Evolutionary conservation across 306 rosid species (phyloP).

Genomic region (Acacia crassicarpa): DNA sequence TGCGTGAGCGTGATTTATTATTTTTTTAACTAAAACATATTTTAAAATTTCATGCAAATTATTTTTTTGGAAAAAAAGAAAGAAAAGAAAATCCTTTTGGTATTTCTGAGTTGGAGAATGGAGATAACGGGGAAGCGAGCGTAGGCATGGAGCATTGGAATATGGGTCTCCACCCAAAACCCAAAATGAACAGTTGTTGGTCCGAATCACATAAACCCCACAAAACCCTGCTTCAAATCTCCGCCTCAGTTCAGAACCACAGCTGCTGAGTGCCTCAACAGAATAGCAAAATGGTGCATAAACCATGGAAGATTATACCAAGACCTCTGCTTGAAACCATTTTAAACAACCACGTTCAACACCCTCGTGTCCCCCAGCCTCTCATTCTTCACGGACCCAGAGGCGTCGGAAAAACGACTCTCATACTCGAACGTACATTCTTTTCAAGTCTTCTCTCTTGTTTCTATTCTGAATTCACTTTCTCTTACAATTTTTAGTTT

Average conservation of each 20-base stretch:
- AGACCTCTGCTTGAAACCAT: slow-evolving; percentile 82
- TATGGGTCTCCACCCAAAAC: not conserved
- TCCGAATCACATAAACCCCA: slow-evolving; percentile 21
- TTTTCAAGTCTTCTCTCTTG: not conserved
- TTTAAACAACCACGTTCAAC: slow-evolving; percentile 85
- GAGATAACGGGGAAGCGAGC: not conserved
- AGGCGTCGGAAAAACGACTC: slow-evolving; percentile 93
- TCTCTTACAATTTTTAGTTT: not conserved
- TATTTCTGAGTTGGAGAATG: not conserved
- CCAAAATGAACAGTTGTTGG: not conserved
- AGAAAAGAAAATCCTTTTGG: not conserved
- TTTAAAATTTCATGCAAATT: not conserved
- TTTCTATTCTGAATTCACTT: not conserved
- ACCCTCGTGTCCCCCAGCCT: slow-evolving; percentile 85
- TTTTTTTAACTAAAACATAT: not conserved
- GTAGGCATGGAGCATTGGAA: not conserved
- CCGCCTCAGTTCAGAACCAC: not conserved
- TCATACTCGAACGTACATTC: slow-evolving; percentile 71
- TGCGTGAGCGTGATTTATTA: too few species aligned
- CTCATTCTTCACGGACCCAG: slow-evolving; percentile 92
- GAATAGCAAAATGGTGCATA: slow-evolving; percentile 51
- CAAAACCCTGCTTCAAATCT: slow-evolving; percentile 51
- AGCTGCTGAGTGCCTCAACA: not conserved
- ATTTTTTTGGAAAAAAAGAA: not conserved
- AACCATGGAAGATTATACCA: slow-evolving; percentile 81